Percentiles rank a stretch among this genome's conserved stretches.
These are phyloP conservation scores for Entoloma clypeatum DNA, from an alignment of 1,284 basidiomycete genomes.

Conservation along the genomic window DNA sequence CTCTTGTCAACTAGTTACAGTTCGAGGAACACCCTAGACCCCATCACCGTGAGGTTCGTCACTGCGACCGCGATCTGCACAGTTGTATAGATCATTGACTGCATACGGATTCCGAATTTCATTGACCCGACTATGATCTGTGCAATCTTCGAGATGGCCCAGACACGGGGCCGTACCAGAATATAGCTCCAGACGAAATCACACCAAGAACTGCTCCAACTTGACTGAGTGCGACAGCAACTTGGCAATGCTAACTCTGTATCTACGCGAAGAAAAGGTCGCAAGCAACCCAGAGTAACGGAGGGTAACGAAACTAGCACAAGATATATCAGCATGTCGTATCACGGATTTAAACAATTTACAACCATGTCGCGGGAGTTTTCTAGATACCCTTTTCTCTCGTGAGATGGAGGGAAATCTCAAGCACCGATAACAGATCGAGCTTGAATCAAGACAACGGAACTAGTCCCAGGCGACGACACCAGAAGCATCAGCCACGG, in stretches of 20 bases:
- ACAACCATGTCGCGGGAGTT: constrained; percentile 27
- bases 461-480: constrained; percentile 20
- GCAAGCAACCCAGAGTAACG: constrained; percentile 27
- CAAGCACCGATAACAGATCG: too few relatives aligned
- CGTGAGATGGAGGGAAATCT: constrained; percentile 22
- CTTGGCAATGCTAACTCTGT: constrained; percentile 22
- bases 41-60: constrained; percentile 27
- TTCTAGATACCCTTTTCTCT: constrained; percentile 20
- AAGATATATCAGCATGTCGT: background rate
- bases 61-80: constrained; percentile 24
- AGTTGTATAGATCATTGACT: background rate
- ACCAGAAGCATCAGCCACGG: constrained; percentile 24
- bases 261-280: constrained; percentile 24
- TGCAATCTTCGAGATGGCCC: constrained; percentile 24
- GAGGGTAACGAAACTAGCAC: constrained; percentile 22
- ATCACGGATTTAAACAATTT: constrained; percentile 4
- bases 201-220: constrained; percentile 22
- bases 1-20: constrained; percentile 24
- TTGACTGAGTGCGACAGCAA: constrained; percentile 23
- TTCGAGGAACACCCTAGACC: constrained; percentile 25
- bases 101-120: background rate
- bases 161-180: constrained; percentile 27
- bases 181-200: constrained; percentile 23
- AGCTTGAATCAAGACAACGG: constrained; percentile 16
- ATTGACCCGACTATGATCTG: constrained; percentile 24